Evolutionary conservation across 306 rosid genomes (phyloP).

Genomic region (Dryas octopetala): DNA sequence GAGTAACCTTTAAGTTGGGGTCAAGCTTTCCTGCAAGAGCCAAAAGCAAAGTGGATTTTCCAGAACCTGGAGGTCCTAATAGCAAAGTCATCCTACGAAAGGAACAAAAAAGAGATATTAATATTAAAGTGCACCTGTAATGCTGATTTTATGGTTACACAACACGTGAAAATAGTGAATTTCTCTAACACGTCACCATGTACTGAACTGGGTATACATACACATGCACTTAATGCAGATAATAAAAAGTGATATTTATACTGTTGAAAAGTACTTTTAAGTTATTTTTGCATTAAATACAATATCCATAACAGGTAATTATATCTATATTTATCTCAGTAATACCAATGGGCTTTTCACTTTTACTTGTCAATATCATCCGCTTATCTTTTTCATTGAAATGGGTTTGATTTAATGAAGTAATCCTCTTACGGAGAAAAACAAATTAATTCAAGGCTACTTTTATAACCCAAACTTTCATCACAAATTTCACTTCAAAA

Average conservation of each 20-base stretch:
- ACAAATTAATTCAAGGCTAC: too few relatives aligned
- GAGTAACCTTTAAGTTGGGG: conserved; percentile 48
- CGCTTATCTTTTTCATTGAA: too few relatives aligned
- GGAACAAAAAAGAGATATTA: neutral
- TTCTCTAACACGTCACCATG: neutral
- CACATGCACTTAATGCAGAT: too few relatives aligned
- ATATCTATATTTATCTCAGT: neutral
- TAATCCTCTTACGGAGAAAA: too few relatives aligned
- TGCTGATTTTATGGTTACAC: conserved; percentile 21
- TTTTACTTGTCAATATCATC: neutral
- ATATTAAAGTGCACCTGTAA: neutral
- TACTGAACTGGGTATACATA: neutral
- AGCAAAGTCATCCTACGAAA: conserved; percentile 83
- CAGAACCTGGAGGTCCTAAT: conserved; percentile 87
- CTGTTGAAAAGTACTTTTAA: neutral
- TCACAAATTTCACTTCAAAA: neutral
- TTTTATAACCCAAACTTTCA: too few relatives aligned
- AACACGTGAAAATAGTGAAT: conserved; percentile 45
- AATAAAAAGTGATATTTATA: neutral
- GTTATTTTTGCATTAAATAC: neutral
- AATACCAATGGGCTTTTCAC: neutral
- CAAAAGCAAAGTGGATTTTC: conserved; percentile 71
- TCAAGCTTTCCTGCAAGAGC: conserved; percentile 89
- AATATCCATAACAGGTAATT: neutral
- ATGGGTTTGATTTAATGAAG: too few relatives aligned